Conservation (phyloP, 1,284 basidiomycete genomes). For the Rhodotorula sp. region DNA sequence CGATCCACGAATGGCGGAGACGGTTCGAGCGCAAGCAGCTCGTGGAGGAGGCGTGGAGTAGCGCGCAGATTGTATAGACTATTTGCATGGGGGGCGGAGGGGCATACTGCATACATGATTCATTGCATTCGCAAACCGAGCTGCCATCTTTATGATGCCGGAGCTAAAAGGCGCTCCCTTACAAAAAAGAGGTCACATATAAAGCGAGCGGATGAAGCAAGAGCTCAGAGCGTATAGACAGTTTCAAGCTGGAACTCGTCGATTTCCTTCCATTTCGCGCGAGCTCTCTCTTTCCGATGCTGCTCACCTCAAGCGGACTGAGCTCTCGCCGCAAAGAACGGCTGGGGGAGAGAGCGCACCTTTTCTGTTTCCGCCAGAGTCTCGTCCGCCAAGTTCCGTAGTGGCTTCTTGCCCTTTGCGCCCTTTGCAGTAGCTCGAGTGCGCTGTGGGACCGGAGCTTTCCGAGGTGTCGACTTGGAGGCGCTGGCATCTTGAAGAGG, state of each 20-base stretch:
- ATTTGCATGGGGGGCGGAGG: background rate
- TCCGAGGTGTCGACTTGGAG: too few species aligned
- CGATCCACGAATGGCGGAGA: slow-evolving; percentile 74
- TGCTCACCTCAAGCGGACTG: background rate
- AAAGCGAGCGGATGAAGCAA: background rate
- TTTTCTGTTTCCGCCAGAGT: too few species aligned
- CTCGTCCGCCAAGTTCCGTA: too few species aligned
- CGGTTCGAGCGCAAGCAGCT: slow-evolving; percentile 64
- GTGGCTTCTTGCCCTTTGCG: too few species aligned
- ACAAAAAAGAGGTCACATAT: background rate
- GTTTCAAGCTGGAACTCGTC: slow-evolving; percentile 19
- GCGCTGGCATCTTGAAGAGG: too few species aligned
- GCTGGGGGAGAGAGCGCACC: background rate
- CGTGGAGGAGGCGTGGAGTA: slow-evolving; percentile 37
- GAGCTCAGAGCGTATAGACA: slow-evolving; percentile 11
- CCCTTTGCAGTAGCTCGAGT: too few species aligned
- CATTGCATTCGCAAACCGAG: background rate
- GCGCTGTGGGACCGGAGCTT: too few species aligned
- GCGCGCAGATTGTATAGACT: slow-evolving; percentile 21
- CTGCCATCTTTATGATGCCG: too few species aligned
- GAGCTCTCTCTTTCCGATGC: background rate
- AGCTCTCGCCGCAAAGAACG: too few species aligned
- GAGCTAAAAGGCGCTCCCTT: background rate
- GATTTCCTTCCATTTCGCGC: slow-evolving; percentile 21
- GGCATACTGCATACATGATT: background rate